Evolutionary conservation across 2,329 filamentous ascomycete genomes (phyloP).

Genomic region (Mollisia scopiformis): DNA sequence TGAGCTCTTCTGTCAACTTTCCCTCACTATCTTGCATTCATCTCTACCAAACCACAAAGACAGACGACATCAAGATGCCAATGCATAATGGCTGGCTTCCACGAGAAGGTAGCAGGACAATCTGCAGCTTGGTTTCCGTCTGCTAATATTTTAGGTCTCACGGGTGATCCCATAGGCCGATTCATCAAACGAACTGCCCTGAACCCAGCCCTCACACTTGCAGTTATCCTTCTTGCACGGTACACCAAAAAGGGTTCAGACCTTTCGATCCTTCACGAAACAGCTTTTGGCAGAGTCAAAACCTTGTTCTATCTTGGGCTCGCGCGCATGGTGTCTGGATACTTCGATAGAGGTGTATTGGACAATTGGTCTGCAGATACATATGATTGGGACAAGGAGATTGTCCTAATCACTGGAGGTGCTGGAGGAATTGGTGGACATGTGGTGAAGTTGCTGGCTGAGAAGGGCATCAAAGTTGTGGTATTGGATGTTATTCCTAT

Average conservation of each 20-base stretch:
- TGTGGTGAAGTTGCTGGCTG: slow-evolving; percentile 67
- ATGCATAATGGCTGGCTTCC: slow-evolving; percentile 56
- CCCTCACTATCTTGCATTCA: background rate
- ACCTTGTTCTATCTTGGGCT: slow-evolving; percentile 56
- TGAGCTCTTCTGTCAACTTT: background rate
- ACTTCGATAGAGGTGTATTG: slow-evolving; percentile 51
- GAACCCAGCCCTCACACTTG: slow-evolving; percentile 66
- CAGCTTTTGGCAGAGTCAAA: slow-evolving; percentile 54
- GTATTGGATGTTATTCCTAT: slow-evolving; percentile 71
- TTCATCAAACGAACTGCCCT: slow-evolving; percentile 63
- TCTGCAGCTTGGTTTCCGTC: background rate
- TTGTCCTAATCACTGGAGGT: slow-evolving; percentile 76
- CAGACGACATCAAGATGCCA: slow-evolving; percentile 39
- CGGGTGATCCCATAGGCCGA: slow-evolving; percentile 59
- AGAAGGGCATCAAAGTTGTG: slow-evolving; percentile 66
- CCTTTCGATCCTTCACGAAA: slow-evolving; percentile 55
- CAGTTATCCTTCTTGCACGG: slow-evolving; percentile 63
- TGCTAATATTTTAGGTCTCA: slow-evolving; percentile 46
- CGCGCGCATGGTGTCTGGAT: slow-evolving; percentile 49
- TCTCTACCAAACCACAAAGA: background rate
- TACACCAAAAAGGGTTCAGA: slow-evolving; percentile 65
- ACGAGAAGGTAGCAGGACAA: slow-evolving; percentile 47
- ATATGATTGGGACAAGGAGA: slow-evolving; percentile 69
- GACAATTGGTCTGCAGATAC: slow-evolving; percentile 55
- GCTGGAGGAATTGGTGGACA: slow-evolving; percentile 72